Evolutionary conservation across 2,329 filamentous ascomycete species (phyloP), one percentile per base, ranked within the genome.

Genomic region (Pestalotiopsis fici): DNA sequence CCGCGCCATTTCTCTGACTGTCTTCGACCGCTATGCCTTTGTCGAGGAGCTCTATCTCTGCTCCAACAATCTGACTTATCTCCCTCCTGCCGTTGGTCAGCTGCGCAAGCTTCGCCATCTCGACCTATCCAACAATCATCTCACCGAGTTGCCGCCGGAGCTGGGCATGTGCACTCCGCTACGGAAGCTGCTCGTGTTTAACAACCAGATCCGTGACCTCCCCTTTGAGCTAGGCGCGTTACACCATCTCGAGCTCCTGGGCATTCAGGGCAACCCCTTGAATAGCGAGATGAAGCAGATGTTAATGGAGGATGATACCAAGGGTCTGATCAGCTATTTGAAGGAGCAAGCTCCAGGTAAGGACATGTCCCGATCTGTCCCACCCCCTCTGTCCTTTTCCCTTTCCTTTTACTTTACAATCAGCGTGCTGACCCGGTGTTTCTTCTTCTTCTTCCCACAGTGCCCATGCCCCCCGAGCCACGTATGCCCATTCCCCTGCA

Each of bases 131-230:
- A 90, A 91, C 81, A 99, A 99, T 79, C 89, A 95, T 69, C 86
- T 99, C 68, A 87, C 87, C 9, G 90, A 92, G 71, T 84, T 99
- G 3, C 96, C 96, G 1, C 88, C 93, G 25, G 95, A 99, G 82
- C 89, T 99, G 69, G 96, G 96, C 76, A 99, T 98, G 95, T 93
- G 97, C 74, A 96, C 95, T 31, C 96, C 95, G 73, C 84, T 99
- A 66, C 94, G 93, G 80, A 90, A 93, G 71, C 85, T 99, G 4
- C 84, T 95, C 31, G 85, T 98, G 2, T 98, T 97, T 78, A 94
- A 97, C 82, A 99, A 99, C 79, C 87, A 93, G 69, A 91, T 99
- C 65, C 88, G 89, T 69, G 90, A 89, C 25, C 85, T 99, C 28
- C 96, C 96, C 1, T 91, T 87, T 74, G 95, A 98, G 78, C 83